Conservation (phyloP, 164 flowering plant genomes). For the Nymphaea thermarum region DNA sequence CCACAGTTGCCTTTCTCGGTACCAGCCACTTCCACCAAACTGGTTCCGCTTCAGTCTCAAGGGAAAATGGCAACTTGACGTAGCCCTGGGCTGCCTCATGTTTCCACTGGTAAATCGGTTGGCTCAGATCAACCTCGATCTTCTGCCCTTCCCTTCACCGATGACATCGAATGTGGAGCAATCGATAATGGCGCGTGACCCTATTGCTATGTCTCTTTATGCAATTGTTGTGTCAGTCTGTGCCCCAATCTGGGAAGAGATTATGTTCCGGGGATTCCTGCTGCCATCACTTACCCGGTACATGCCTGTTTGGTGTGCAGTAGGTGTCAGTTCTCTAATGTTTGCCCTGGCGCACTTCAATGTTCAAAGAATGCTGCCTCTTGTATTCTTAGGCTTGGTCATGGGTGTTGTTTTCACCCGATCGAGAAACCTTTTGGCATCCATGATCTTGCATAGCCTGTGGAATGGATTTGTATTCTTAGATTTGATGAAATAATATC, state of each 20-base stretch:
- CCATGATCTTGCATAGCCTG: conserved; percentile 85
- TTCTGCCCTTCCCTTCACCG: conserved; percentile 64
- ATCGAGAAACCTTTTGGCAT: conserved; percentile 72
- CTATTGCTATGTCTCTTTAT: conserved; percentile 88
- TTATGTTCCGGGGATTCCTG: conserved; percentile 89
- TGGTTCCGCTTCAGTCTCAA: conserved; percentile 78
- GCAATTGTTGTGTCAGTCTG: conserved; percentile 80
- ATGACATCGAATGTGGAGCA: conserved; percentile 87
- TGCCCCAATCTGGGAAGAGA: conserved; percentile 97
- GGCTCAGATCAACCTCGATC: conserved; percentile 72
- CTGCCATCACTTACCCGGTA: conserved; percentile 87
- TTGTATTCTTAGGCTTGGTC: conserved; percentile 76
- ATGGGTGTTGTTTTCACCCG: conserved; percentile 79
- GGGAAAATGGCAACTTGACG: conserved; percentile 81
- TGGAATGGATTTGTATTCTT: conserved; percentile 95
- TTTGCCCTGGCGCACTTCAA: conserved; percentile 94
- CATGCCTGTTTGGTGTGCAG: conserved; percentile 96
- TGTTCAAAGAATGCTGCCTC: conserved; percentile 86
- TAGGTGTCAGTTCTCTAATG: conserved; percentile 68
- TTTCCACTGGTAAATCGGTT: conserved; percentile 88
- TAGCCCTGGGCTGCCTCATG: conserved; percentile 78
- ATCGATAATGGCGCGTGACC: conserved; percentile 87
- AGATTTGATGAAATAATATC: conserved; percentile 62
- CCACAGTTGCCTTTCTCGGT: conserved; percentile 65
- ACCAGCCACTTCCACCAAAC: conserved; percentile 68